Conservation (phyloP, 2,329 filamentous ascomycete genomes). For the Hypoxylon sp. region DNA sequence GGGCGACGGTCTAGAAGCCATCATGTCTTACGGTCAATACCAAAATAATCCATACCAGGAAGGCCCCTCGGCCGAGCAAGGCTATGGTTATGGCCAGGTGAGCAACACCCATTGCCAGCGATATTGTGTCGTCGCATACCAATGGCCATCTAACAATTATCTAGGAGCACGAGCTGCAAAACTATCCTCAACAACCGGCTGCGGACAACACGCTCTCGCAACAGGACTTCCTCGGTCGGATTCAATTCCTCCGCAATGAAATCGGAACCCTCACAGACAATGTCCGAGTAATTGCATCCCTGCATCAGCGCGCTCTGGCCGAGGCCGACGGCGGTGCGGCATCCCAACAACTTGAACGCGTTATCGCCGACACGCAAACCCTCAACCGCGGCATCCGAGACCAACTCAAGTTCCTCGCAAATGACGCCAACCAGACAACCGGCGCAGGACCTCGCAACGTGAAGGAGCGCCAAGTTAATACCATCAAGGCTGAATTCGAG, state of each 20-base stretch:
- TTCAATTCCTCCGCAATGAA: constrained; percentile 76
- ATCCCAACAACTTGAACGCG: constrained; percentile 73
- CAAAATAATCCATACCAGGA: constrained; percentile 76
- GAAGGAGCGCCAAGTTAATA: constrained; percentile 79
- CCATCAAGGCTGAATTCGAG: constrained; percentile 80
- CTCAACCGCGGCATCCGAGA: constrained; percentile 83
- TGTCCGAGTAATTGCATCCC: constrained; percentile 76
- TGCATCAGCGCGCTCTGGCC: constrained; percentile 80
- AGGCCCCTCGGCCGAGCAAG: constrained; percentile 64
- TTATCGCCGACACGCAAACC: constrained; percentile 78
- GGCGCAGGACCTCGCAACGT: constrained; percentile 70
- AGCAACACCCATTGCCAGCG: constrained; percentile 44
- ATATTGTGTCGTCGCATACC: constrained; percentile 39
- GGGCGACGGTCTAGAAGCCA: constrained; percentile 43
- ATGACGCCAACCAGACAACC: constrained; percentile 75
- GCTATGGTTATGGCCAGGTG: constrained; percentile 63
- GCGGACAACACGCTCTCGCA: constrained; percentile 67
- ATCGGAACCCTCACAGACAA: constrained; percentile 77
- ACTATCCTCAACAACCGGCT: constrained; percentile 58
- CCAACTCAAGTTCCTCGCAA: constrained; percentile 82
- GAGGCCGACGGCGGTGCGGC: constrained; percentile 71
- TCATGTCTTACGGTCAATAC: constrained; percentile 75
- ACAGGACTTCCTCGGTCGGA: constrained; percentile 77
- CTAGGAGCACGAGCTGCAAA: constrained; percentile 68
- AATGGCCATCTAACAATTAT: constrained; percentile 31